Evolutionary conservation across 176 grass and related monocot species (phyloP).

Genomic region (Areca catechu): DNA sequence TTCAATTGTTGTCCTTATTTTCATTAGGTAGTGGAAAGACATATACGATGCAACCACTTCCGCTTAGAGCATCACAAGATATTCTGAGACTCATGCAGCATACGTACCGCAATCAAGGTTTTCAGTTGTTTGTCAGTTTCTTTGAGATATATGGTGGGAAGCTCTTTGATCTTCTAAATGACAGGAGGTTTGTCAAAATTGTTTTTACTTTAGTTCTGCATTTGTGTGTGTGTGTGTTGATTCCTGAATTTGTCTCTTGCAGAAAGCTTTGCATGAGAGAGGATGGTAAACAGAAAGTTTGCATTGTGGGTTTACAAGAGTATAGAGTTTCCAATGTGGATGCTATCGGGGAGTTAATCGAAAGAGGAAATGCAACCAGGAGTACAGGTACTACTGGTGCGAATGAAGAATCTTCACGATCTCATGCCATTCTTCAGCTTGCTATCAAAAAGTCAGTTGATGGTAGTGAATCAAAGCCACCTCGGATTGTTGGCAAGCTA

Average conservation of each 20-base stretch:
- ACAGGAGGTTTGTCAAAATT: conserved; percentile 52
- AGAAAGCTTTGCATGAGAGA: conserved; percentile 99
- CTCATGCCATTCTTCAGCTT: conserved; percentile 99
- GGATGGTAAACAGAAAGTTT: conserved; percentile 98
- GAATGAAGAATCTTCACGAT: conserved; percentile 93
- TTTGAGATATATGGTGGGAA: conserved; percentile 99
- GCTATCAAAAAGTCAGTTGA: conserved; percentile 81
- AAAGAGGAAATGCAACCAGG: conserved; percentile 86
- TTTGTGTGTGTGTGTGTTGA: conserved; percentile 7
- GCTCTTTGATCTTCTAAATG: conserved; percentile 93
- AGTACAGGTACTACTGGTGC: conserved; percentile 94
- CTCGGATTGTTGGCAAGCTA: conserved; percentile 64
- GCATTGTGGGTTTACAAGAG: conserved; percentile 93
- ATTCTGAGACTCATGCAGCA: conserved; percentile 95
- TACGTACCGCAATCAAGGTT: conserved; percentile 82
- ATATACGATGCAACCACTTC: conserved; percentile 91
- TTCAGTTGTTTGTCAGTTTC: conserved; percentile 90
- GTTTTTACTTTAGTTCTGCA: conserved; percentile 3
- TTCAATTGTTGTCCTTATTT: conserved; percentile 17
- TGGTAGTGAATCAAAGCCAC: conserved; percentile 67
- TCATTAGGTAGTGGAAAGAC: conserved; percentile 93
- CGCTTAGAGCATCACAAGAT: conserved; percentile 94
- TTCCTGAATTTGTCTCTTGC: conserved; percentile 13
- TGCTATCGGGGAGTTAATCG: conserved; percentile 86
- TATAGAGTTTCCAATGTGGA: conserved; percentile 79